Evolutionary conservation across 192 early-diverging fungal species (phyloP).

Genomic region (Entomortierella chlamydospora): DNA sequence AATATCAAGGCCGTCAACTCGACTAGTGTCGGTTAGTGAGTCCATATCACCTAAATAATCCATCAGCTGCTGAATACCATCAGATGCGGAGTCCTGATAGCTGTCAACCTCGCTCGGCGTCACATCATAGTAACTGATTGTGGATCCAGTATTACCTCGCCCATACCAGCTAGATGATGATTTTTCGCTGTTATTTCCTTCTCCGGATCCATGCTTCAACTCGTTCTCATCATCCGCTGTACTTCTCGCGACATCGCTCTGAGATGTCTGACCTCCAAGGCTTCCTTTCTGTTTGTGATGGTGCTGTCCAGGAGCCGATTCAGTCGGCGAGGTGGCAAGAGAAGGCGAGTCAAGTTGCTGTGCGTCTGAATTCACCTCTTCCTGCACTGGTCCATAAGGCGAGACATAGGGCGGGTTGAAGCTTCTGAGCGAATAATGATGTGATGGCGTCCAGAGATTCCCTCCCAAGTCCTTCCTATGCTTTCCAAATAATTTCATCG

Average conservation of each 20-base stretch:
- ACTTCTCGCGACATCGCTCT: not conserved
- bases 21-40: not conserved
- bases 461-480: constrained; percentile 17
- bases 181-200: constrained; percentile 11
- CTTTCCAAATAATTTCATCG: constrained; percentile 9
- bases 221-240: constrained; percentile 4
- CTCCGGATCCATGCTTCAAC: not conserved
- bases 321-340: not conserved
- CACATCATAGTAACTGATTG: constrained; percentile 34
- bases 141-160: constrained; percentile 36
- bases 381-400: constrained; percentile 7
- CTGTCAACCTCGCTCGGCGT: constrained; percentile 35
- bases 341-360: not conserved
- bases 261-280: not conserved
- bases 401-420: constrained; percentile 8
- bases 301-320: too few species aligned
- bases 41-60: not conserved
- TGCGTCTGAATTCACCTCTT: not conserved
- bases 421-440: constrained; percentile 17
- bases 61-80: not conserved
- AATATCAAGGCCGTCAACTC: not conserved
- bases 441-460: constrained; percentile 25
- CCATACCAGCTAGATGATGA: constrained; percentile 49
- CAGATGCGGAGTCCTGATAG: constrained; percentile 15
- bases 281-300: not conserved